Percentiles rank a stretch among this genome's conserved stretches.
These are phyloP conservation scores for Chytriomyces hyalinus DNA, from an alignment of 192 early-diverging fungal genomes.

Conservation along the genomic window DNA sequence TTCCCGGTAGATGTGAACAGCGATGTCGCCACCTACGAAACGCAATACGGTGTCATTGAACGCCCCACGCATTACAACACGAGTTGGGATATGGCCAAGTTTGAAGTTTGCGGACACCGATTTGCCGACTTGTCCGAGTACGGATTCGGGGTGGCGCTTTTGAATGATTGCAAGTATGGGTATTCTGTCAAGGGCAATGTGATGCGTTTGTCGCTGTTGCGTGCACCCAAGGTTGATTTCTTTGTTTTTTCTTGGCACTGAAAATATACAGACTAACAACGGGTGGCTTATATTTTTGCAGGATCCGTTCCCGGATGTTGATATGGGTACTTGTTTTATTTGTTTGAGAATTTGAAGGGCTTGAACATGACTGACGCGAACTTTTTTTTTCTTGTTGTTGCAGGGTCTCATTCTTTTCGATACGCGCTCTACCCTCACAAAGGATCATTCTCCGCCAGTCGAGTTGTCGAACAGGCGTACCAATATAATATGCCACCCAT, in stretches of 20 bases:
- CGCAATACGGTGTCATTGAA: conserved; percentile 88
- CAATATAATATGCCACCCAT: conserved; percentile 86
- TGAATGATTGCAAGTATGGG: conserved; percentile 90
- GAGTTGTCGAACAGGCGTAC: conserved; percentile 84
- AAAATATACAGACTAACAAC: neutral
- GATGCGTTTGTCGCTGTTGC: conserved; percentile 82
- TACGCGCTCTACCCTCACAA: conserved; percentile 90
- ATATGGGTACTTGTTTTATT: conserved; percentile 3
- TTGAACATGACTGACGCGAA: no score
- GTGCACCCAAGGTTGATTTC: conserved; percentile 75
- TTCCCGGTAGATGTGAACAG: conserved; percentile 84
- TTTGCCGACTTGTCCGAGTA: conserved; percentile 94
- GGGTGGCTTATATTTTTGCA: conserved; percentile 73
- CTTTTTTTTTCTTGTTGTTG: conserved; percentile 62
- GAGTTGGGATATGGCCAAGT: conserved; percentile 86
- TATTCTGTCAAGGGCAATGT: conserved; percentile 80
- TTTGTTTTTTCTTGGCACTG: neutral
- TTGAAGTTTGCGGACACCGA: conserved; percentile 96
- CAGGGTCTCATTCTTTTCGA: conserved; percentile 74
- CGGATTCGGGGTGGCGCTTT: conserved; percentile 89
- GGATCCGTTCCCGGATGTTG: neutral
- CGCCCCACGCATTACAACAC: conserved; percentile 96
- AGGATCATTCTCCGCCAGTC: conserved; percentile 75
- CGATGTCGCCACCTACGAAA: conserved; percentile 92
- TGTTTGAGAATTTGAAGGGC: no score